Conservation (phyloP, 2,329 filamentous ascomycete genomes). For the Epicoccum sorghinum region DNA sequence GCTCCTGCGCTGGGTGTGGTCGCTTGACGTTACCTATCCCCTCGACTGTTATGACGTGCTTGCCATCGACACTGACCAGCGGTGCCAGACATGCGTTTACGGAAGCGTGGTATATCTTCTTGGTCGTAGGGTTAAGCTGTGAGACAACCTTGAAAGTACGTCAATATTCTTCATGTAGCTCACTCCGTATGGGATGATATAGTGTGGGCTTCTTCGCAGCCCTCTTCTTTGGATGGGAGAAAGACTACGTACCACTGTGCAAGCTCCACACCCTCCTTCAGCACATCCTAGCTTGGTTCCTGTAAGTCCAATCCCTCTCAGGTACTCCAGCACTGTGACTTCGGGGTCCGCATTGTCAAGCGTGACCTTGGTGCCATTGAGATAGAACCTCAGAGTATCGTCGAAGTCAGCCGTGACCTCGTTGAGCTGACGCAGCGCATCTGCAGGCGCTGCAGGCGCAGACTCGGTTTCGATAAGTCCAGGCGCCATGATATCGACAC, state of each 20-base stretch:
- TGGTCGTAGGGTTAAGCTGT: slow-evolving; percentile 90
- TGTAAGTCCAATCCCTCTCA: slow-evolving; percentile 89
- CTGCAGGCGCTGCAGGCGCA: slow-evolving; percentile 52
- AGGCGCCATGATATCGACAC: slow-evolving; percentile 59
- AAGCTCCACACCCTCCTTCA: slow-evolving; percentile 95
- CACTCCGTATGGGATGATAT: neutral
- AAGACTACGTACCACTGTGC: slow-evolving; percentile 72
- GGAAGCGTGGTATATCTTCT: slow-evolving; percentile 92
- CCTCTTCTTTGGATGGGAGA: neutral
- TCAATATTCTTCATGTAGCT: slow-evolving; percentile 2
- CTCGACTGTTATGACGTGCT: slow-evolving; percentile 97
- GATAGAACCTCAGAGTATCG: slow-evolving; percentile 87
- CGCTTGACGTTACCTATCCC: slow-evolving; percentile 87
- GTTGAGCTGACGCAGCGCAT: slow-evolving; percentile 57
- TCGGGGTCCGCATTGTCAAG: slow-evolving; percentile 90
- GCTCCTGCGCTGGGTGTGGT: slow-evolving; percentile 88
- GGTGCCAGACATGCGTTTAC: slow-evolving; percentile 96
- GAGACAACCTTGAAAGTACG: slow-evolving; percentile 68
- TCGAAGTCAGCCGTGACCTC: slow-evolving; percentile 78
- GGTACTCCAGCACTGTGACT: slow-evolving; percentile 88
- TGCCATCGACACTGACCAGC: slow-evolving; percentile 90
- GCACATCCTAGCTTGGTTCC: slow-evolving; percentile 97
- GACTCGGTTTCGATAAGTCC: slow-evolving; percentile 54
- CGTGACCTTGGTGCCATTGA: slow-evolving; percentile 89
- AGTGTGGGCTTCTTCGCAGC: no score